phyloP scores from a whole-genome alignment of 352 stramenopile genomes.

The Globisporangium okanoganense region DNA sequence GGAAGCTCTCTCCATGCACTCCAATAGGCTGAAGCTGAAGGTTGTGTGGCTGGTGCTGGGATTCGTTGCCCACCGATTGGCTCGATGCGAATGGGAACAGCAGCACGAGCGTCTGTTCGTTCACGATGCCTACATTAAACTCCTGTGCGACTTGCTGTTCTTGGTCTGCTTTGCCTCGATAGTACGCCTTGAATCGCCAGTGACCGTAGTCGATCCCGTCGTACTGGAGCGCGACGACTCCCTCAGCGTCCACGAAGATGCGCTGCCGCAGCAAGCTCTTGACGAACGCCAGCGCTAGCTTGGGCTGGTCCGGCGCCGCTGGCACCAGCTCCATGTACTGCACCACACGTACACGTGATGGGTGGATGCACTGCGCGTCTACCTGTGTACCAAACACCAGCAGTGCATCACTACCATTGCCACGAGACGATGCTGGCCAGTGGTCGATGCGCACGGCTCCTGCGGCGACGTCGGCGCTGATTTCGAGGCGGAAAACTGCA shows the following conservation, averaged over 20 bases:
- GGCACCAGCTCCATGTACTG: constrained; percentile 56
- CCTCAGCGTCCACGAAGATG: constrained; percentile 24
- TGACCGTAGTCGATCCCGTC: constrained; percentile 58
- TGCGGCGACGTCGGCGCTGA: constrained; percentile 13
- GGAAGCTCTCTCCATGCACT: constrained; percentile 31
- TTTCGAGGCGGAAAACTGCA: constrained; percentile 41
- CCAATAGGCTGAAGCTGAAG: constrained; percentile 30
- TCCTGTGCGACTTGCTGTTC: neutral
- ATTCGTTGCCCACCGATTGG: neutral
- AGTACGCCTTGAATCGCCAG: constrained; percentile 57
- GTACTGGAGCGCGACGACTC: constrained; percentile 30
- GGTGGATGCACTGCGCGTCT: constrained; percentile 18
- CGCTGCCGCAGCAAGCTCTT: constrained; percentile 50
- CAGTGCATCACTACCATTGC: neutral
- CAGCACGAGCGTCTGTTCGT: constrained; percentile 55
- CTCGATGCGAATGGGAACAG: constrained; percentile 41
- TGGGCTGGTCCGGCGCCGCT: constrained; percentile 25
- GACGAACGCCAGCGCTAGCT: constrained; percentile 44
- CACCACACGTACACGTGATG: constrained; percentile 28
- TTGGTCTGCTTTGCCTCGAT: constrained; percentile 14
- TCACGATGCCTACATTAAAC: constrained; percentile 42
- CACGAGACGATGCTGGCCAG: constrained; percentile 22
- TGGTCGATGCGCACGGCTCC: constrained; percentile 39
- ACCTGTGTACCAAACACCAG: constrained; percentile 11
- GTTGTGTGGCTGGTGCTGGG: neutral